Percentiles rank a stretch among this genome's conserved stretches.
Evolutionary conservation across 108 stramenopile species (phyloP).

Genomic region (Mediolabrus comicus): DNA sequence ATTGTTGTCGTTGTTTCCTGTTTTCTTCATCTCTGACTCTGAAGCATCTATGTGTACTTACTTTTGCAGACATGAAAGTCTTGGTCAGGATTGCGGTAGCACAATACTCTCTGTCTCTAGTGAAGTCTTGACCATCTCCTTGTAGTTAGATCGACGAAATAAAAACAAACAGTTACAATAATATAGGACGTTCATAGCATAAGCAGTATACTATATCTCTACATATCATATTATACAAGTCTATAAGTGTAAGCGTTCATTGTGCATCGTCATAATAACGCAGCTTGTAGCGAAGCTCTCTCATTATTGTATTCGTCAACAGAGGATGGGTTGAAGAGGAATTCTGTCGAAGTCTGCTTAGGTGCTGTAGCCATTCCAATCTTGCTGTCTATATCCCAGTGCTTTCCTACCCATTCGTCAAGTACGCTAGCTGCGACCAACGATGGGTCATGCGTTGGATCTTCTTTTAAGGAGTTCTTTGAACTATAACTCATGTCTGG

Average conservation of each 20-base stretch:
- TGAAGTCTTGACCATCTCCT: no score
- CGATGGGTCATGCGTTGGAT: slow-evolving; percentile 4
- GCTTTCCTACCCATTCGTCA: slow-evolving; percentile 40
- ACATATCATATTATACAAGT: neutral
- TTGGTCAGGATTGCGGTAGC: no score
- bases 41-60: no score
- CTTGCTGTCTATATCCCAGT: slow-evolving; percentile 43
- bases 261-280: slow-evolving; percentile 24
- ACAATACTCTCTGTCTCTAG: no score
- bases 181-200: neutral
- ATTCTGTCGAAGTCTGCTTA: slow-evolving; percentile 9
- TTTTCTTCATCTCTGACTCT: no score
- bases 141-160: no score
- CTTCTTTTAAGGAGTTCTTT: slow-evolving; percentile 20
- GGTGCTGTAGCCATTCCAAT: slow-evolving; percentile 27
- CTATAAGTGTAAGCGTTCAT: neutral
- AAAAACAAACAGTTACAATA: neutral
- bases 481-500: slow-evolving; percentile 42
- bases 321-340: slow-evolving; percentile 18
- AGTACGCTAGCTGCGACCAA: slow-evolving; percentile 30
- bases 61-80: no score
- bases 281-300: slow-evolving; percentile 27
- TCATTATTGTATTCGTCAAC: slow-evolving; percentile 40
- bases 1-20: no score
- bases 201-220: neutral